phyloP scores from a whole-genome alignment of 805 yeast genomes.

The Kluyveromyces starmeri region DNA sequence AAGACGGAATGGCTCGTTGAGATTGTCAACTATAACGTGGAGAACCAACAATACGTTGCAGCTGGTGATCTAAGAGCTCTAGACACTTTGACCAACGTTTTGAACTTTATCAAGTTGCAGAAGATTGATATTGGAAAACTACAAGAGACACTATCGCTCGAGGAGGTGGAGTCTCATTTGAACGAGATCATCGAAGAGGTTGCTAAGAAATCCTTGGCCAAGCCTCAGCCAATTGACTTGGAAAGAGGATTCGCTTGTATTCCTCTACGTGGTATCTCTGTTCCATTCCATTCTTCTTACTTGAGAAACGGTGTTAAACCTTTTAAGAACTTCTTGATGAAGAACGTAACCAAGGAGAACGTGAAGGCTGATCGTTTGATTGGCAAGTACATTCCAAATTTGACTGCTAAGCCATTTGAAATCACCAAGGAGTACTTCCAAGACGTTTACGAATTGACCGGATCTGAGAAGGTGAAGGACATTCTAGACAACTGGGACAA shows the following conservation, averaged over 20 bases:
- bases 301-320: constrained; percentile 98
- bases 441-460: constrained; percentile 87
- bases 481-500: constrained; percentile 94
- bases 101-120: constrained; percentile 88
- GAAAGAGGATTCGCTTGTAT: constrained; percentile 98
- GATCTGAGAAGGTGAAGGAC: constrained; percentile 80
- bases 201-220: constrained; percentile 67
- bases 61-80: constrained; percentile 97
- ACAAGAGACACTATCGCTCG: constrained; percentile 72
- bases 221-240: constrained; percentile 93
- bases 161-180: constrained; percentile 82
- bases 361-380: constrained; percentile 90
- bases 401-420: constrained; percentile 95
- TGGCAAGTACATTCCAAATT: constrained; percentile 95
- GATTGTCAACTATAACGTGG: constrained; percentile 97
- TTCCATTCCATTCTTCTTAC: constrained; percentile 99
- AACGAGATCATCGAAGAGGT: constrained; percentile 82
- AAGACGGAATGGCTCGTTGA: constrained; percentile 92
- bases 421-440: constrained; percentile 95
- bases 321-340: constrained; percentile 93
- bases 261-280: constrained; percentile 98
- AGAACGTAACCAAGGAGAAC: constrained; percentile 91
- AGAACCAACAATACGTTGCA: constrained; percentile 95
- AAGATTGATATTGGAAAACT: constrained; percentile 87
- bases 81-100: constrained; percentile 85